Evolutionary conservation across 1,139 yeast species (phyloP).

Genomic region (Blastobotrys persicus): DNA sequence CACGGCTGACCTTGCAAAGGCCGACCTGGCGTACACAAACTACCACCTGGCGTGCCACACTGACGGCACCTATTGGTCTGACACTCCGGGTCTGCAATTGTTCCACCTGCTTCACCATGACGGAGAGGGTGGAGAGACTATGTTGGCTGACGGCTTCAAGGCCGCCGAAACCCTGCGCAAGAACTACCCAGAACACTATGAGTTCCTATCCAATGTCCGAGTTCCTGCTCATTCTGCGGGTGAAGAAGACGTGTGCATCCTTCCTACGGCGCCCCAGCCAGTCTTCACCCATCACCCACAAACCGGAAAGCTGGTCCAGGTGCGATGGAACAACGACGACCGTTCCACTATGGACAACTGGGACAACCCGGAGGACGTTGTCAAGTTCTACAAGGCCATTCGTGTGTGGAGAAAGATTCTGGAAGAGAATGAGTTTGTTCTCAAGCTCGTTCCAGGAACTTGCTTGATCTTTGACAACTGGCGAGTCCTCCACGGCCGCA

Average conservation of each 20-base stretch:
- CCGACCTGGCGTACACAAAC: constrained; percentile 75
- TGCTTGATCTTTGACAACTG: constrained; percentile 72
- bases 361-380: constrained; percentile 53
- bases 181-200: constrained; percentile 54
- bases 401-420: constrained; percentile 57
- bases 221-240: constrained; percentile 81
- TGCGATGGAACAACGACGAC: constrained; percentile 76
- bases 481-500: constrained; percentile 72
- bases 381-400: constrained; percentile 59
- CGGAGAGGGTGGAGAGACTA: constrained; percentile 73
- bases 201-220: constrained; percentile 50
- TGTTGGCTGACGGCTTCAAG: constrained; percentile 66
- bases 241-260: constrained; percentile 64
- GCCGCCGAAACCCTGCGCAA: constrained; percentile 54
- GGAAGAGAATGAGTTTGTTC: constrained; percentile 53
- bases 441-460: constrained; percentile 65
- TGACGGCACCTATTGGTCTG: constrained; percentile 78
- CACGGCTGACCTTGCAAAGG: constrained; percentile 66
- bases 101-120: constrained; percentile 66
- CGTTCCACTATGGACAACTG: constrained; percentile 64
- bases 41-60: constrained; percentile 67
- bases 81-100: constrained; percentile 71
- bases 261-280: constrained; percentile 57
- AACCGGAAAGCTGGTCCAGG: constrained; percentile 57
- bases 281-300: constrained; percentile 54